These are phyloP conservation scores for Mycocalia duriaeana DNA, from an alignment of 1,284 basidiomycete genomes.

Conservation along the genomic window DNA sequence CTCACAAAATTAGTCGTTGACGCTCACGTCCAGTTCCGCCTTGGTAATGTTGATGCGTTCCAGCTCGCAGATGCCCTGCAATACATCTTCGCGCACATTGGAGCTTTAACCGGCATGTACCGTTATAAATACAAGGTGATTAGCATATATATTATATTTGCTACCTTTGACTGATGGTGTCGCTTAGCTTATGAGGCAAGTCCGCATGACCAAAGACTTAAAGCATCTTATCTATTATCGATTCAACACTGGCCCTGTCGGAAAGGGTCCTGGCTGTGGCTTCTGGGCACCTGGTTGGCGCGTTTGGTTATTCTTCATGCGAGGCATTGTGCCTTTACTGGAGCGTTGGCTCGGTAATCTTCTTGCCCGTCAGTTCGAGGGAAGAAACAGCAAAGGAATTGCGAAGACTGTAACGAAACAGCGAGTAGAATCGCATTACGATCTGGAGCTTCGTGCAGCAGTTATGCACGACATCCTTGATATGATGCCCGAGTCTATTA, in stretches of 20 bases:
- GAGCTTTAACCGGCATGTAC: slow-evolving; percentile 98
- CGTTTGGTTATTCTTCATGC: slow-evolving; percentile 99
- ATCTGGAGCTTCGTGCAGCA: slow-evolving; percentile 94
- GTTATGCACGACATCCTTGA: slow-evolving; percentile 99
- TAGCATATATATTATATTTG: background rate
- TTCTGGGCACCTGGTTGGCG: slow-evolving; percentile 99
- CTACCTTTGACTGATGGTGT: slow-evolving; percentile 7
- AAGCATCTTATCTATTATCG: slow-evolving; percentile 98
- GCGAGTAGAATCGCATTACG: slow-evolving; percentile 97
- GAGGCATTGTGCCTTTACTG: slow-evolving; percentile 95
- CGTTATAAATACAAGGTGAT: slow-evolving; percentile 95
- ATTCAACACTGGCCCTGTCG: slow-evolving; percentile 99
- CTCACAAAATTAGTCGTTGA: slow-evolving; percentile 98
- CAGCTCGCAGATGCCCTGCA: slow-evolving; percentile 98
- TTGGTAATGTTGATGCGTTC: slow-evolving; percentile 99
- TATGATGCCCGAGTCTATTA: slow-evolving; percentile 99
- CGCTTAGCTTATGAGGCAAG: slow-evolving; percentile 90
- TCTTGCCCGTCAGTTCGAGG: slow-evolving; percentile 97
- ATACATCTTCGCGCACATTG: slow-evolving; percentile 97
- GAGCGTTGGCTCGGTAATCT: slow-evolving; percentile 98
- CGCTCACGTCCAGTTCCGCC: slow-evolving; percentile 96
- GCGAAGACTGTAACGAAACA: slow-evolving; percentile 99
- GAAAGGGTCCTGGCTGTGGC: slow-evolving; percentile 97
- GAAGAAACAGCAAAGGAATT: slow-evolving; percentile 92
- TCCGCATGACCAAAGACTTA: slow-evolving; percentile 98